phyloP scores from a whole-genome alignment of 1,284 basidiomycete genomes.

The Leucoagaricus sp. region DNA sequence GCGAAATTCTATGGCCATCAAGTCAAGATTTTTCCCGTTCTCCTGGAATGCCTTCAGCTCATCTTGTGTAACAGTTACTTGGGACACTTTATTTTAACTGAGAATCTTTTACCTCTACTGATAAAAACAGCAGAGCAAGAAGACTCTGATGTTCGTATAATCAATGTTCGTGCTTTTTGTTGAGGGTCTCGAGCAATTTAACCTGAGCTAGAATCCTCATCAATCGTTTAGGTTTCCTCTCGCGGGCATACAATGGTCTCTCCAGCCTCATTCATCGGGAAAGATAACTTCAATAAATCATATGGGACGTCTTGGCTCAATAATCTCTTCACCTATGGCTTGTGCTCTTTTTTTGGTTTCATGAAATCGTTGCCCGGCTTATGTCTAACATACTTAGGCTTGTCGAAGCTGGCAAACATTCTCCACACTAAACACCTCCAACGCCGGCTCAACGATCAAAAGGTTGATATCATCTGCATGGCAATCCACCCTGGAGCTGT shows the following conservation, averaged over 20 bases:
- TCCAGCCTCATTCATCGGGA: constrained; percentile 7
- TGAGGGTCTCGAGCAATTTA: background rate
- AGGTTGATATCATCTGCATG: constrained; percentile 28
- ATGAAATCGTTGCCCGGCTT: background rate
- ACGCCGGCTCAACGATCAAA: constrained; percentile 30
- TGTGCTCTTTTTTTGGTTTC: background rate
- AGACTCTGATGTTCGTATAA: constrained; percentile 51
- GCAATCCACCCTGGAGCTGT: constrained; percentile 39
- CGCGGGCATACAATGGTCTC: constrained; percentile 13
- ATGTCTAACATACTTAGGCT: constrained; percentile 23
- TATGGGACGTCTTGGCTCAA: constrained; percentile 22
- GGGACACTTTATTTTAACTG: constrained; percentile 47
- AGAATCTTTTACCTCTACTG: constrained; percentile 49
- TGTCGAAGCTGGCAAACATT: constrained; percentile 43
- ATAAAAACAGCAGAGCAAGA: constrained; percentile 44
- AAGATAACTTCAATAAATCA: constrained; percentile 7
- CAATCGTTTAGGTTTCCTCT: constrained; percentile 24
- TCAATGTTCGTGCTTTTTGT: constrained; percentile 39
- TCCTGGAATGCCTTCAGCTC: background rate
- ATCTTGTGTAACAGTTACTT: constrained; percentile 38
- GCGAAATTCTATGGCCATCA: constrained; percentile 36
- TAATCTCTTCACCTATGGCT: constrained; percentile 40
- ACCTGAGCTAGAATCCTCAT: background rate
- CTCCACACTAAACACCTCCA: constrained; percentile 43
- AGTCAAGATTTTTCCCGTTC: constrained; percentile 14